Conservation (phyloP, 1,284 basidiomycete genomes). For the Kwoniella shivajii region DNA sequence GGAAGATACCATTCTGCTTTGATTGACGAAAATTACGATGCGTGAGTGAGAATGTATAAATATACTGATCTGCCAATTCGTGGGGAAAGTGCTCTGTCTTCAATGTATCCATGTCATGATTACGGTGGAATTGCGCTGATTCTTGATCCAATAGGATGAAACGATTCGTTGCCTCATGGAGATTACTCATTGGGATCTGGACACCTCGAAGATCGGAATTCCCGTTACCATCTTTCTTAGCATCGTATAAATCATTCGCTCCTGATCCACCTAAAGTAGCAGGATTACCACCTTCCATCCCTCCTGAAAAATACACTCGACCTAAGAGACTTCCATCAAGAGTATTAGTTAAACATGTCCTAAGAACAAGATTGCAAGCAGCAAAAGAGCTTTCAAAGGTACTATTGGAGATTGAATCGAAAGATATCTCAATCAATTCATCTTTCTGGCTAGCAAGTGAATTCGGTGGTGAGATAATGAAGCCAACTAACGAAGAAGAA, state of each 20-base stretch:
- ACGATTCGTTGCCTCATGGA: constrained; percentile 82
- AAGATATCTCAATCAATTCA: constrained; percentile 38
- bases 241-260: constrained; percentile 35
- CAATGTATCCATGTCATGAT: background rate
- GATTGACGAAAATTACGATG: constrained; percentile 70
- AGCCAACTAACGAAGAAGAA: constrained; percentile 26
- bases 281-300: constrained; percentile 35
- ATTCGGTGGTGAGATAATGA: constrained; percentile 39
- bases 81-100: too few species aligned
- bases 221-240: constrained; percentile 69
- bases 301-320: constrained; percentile 37
- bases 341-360: constrained; percentile 78
- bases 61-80: background rate
- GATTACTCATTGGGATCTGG: constrained; percentile 87
- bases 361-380: constrained; percentile 76
- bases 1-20: constrained; percentile 68
- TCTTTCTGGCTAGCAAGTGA: constrained; percentile 50
- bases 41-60: constrained; percentile 59
- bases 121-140: constrained; percentile 1
- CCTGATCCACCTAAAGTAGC: constrained; percentile 46
- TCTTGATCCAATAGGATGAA: constrained; percentile 57
- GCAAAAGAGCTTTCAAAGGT: constrained; percentile 70
- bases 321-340: constrained; percentile 68
- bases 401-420: constrained; percentile 65
- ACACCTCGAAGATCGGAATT: constrained; percentile 77